Percentiles rank a stretch among this genome's conserved stretches.
Conservation (phyloP, 2,329 filamentous ascomycete species). For the Aspergillus nomiae region DNA sequence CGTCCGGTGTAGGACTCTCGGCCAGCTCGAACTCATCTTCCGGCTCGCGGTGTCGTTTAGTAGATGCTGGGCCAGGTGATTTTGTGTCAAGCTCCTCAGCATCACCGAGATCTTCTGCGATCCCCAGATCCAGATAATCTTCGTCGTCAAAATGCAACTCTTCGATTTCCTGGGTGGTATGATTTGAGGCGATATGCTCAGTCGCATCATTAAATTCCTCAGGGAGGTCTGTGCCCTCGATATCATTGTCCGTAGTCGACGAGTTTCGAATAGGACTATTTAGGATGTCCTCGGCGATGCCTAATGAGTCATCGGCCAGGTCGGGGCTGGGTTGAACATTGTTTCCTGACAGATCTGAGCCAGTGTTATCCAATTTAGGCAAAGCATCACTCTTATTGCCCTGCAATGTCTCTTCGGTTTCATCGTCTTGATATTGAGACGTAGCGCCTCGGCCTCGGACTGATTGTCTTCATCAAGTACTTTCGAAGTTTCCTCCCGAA, state of each 20-base stretch:
- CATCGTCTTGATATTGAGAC: slow-evolving; percentile 15
- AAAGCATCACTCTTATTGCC: slow-evolving; percentile 13
- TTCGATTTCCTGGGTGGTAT: slow-evolving; percentile 20
- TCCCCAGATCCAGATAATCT: slow-evolving; percentile 43
- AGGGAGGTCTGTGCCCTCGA: slow-evolving; percentile 15
- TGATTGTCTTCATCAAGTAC: slow-evolving; percentile 14
- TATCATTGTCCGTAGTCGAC: slow-evolving; percentile 13
- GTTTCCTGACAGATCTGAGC: slow-evolving; percentile 11
- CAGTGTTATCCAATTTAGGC: slow-evolving; percentile 19
- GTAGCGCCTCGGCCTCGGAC: slow-evolving; percentile 14
- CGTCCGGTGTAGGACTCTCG: slow-evolving; percentile 38
- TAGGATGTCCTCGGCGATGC: slow-evolving; percentile 35
- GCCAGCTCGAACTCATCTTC: slow-evolving; percentile 37
- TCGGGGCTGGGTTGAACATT: slow-evolving; percentile 19
- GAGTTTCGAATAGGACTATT: slow-evolving; percentile 25
- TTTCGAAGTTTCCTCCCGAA: slow-evolving; percentile 10
- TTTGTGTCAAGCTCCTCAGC: slow-evolving; percentile 23
- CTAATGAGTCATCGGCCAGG: slow-evolving; percentile 33
- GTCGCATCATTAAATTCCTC: slow-evolving; percentile 21
- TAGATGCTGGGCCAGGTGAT: slow-evolving; percentile 25
- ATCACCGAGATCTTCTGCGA: slow-evolving; percentile 24
- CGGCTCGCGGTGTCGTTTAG: slow-evolving; percentile 38
- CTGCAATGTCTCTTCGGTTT: slow-evolving; percentile 13
- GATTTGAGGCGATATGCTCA: slow-evolving; percentile 16
- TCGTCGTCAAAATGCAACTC: slow-evolving; percentile 29